Conservation (phyloP, 306 rosid genomes). For the Vigna unguiculata region DNA sequence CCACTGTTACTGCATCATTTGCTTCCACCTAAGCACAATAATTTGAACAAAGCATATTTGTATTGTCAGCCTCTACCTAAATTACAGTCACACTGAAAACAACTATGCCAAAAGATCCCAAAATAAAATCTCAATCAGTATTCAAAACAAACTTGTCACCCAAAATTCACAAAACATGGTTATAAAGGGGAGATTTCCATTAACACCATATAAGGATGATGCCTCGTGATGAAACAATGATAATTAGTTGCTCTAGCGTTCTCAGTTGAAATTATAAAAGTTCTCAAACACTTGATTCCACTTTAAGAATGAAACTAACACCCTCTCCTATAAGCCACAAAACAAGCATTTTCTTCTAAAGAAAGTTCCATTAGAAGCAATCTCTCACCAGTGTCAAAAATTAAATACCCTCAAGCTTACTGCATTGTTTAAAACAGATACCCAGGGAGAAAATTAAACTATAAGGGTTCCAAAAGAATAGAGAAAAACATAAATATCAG, state of each 20-base stretch:
- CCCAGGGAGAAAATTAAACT: slow-evolving; percentile 6
- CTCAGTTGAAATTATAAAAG: slow-evolving; percentile 34
- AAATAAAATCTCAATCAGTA: neutral
- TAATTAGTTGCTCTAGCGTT: slow-evolving; percentile 17
- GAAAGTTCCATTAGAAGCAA: slow-evolving; percentile 28
- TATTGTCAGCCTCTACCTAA: slow-evolving; percentile 25
- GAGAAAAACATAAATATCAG: neutral
- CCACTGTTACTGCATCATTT: slow-evolving; percentile 91
- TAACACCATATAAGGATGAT: neutral
- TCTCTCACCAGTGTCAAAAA: slow-evolving; percentile 12
- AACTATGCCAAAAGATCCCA: neutral
- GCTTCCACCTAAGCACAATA: slow-evolving; percentile 73
- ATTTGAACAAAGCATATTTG: slow-evolving; percentile 31
- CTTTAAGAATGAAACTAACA: slow-evolving; percentile 5
- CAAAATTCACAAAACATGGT: neutral
- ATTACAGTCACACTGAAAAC: slow-evolving; percentile 23
- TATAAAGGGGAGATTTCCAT: neutral
- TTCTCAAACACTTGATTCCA: slow-evolving; percentile 11
- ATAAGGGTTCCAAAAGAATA: neutral
- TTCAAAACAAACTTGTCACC: slow-evolving; percentile 5
- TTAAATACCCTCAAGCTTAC: slow-evolving; percentile 27
- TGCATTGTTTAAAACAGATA: slow-evolving; percentile 30
- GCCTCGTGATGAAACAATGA: neutral
- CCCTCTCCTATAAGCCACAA: neutral
- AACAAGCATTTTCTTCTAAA: neutral